Base-by-base conservation (phyloP, 148 eudicot genomes). In the Cornus kousa region DNA sequence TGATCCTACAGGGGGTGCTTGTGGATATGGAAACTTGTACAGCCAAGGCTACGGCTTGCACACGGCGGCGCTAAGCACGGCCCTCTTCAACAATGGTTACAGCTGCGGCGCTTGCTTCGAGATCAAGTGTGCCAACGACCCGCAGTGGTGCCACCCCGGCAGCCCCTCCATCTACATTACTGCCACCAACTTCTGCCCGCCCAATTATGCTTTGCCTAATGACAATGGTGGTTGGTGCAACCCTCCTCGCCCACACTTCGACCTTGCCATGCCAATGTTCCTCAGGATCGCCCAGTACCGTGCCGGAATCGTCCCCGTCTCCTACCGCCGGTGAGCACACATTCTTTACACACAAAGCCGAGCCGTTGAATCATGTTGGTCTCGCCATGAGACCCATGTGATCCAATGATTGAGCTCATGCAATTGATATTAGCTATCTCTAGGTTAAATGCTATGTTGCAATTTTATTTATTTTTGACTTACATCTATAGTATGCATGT, bases 261-360 rank as follows among this genome's bases (percentile, higher is more conserved):
- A 84, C n/a, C 86, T 84, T 9, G 78, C 86, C n/a, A 77, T 76
- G 86, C 86, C 86, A 11, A 80, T 83, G 80, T 83, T 83, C 71
- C 86, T 80, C 78, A 68, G 68, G 24, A 77, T 84, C 22, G 86
- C 83, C 4, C 48, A 77, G 67, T 80, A 84, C 62, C 78, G 79
- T 1, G 81, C 81, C 13, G 86, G 86, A 39, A 84, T 84, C 53
- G 83, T 84, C 17, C 86, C 86, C 33, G 86, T 84, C 22, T 67
- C 78, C 9, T 84, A 68, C 50, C 83, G 86, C 78, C 74, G 86
- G 86, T 83, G 3, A 60, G 68, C 48, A 43, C 48, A 6, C 8
- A 6, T 7, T 35, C 37, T 35, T 35, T 35, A 35, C 37, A 28
- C 28, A 28, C 28, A 28, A 28, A 28, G 28, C 1, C 1, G 28